phyloP scores from a whole-genome alignment of 2,329 filamentous ascomycete genomes.

The Epichloe coenophiala region DNA sequence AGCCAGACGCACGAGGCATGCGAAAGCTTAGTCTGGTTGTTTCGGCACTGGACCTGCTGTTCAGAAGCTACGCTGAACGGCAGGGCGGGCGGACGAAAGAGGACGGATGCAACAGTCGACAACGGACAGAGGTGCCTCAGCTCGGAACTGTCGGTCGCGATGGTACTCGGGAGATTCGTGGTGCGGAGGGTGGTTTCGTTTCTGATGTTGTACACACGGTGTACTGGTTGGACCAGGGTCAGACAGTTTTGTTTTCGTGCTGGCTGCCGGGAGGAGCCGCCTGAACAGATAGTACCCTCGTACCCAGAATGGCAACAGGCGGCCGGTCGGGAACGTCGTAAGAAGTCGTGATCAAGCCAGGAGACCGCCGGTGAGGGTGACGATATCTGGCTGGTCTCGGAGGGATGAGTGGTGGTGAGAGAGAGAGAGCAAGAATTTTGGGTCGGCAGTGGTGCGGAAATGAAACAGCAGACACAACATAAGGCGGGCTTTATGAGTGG shows the following conservation, averaged over 20 bases:
- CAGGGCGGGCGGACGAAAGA: neutral
- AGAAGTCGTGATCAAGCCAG: neutral
- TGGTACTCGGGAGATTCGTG: neutral
- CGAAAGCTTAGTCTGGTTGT: slow-evolving; percentile 15
- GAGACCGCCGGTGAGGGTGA: neutral
- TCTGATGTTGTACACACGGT: neutral
- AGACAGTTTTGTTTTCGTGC: neutral
- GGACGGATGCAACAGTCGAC: neutral
- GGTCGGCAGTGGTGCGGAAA: slow-evolving; percentile 1
- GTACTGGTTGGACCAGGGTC: neutral
- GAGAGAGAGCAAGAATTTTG: slow-evolving; percentile 2
- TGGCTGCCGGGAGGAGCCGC: neutral
- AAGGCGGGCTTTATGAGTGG: neutral
- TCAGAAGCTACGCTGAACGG: neutral
- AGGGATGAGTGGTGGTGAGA: neutral
- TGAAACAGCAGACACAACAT: neutral
- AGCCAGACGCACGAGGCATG: slow-evolving; percentile 49
- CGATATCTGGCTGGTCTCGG: neutral
- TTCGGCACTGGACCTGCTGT: neutral
- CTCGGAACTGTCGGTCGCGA: neutral
- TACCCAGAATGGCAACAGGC: neutral
- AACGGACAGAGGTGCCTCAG: neutral
- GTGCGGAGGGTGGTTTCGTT: neutral
- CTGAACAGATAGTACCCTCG: neutral
- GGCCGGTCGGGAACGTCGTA: neutral